phyloP scores from a whole-genome alignment of 129 eudicot genomes.

The Apium graveolens region DNA sequence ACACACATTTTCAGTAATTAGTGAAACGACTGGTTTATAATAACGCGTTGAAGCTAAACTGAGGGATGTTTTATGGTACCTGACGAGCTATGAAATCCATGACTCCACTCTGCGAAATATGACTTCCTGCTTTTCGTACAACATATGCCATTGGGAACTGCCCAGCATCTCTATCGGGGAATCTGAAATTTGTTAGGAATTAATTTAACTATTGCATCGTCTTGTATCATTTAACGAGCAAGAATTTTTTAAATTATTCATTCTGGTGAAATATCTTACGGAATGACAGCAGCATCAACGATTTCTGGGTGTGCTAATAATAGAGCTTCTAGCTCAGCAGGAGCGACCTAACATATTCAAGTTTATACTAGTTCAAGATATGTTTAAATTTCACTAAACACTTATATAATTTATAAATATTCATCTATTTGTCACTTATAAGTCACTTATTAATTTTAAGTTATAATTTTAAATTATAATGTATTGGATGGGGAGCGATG shows the following conservation, averaged over 20 bases:
- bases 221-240: not conserved
- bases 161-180: slow-evolving; percentile 78
- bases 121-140: slow-evolving; percentile 57
- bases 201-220: not conserved
- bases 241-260: not conserved
- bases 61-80: slow-evolving; percentile 21
- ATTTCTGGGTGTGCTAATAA: slow-evolving; percentile 80
- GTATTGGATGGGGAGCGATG: too few species aligned
- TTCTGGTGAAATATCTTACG: slow-evolving; percentile 36
- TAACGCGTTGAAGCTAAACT: not conserved
- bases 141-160: slow-evolving; percentile 97
- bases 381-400: not conserved
- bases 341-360: slow-evolving; percentile 53
- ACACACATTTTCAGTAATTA: not conserved
- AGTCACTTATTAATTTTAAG: too few species aligned
- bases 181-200: slow-evolving; percentile 30
- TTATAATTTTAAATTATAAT: too few species aligned
- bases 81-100: slow-evolving; percentile 78
- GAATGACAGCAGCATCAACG: slow-evolving; percentile 85
- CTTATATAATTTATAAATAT: too few species aligned
- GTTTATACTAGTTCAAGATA: not conserved
- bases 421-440: too few species aligned
- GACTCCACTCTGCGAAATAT: slow-evolving; percentile 41
- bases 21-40: not conserved
- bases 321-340: slow-evolving; percentile 91